Percentiles rank a stretch among this genome's conserved stretches.
phyloP scores from a whole-genome alignment of 345 rosid species.

The Arabidopsis suecica region DNA sequence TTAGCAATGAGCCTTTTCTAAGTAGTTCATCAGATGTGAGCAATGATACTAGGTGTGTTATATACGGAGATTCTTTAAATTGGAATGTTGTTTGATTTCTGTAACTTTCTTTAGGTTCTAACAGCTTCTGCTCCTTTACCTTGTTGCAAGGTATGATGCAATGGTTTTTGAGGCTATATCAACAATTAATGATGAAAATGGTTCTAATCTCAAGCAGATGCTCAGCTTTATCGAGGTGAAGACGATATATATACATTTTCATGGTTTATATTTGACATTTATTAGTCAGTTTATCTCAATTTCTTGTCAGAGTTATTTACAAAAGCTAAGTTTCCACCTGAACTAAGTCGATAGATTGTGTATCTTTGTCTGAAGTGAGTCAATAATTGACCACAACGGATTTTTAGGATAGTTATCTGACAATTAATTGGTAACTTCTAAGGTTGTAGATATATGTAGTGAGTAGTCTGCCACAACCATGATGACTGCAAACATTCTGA shows the following conservation, averaged over 20 bases:
- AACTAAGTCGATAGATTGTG: background rate
- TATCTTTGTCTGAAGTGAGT: conserved; percentile 1
- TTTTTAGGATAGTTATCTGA: background rate
- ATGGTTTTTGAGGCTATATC: conserved; percentile 71
- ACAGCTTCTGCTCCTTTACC: background rate
- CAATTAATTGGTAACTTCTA: background rate
- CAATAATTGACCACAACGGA: background rate
- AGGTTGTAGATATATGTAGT: conserved; percentile 9
- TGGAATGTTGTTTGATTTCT: background rate
- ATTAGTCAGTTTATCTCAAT: background rate
- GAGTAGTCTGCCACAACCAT: background rate
- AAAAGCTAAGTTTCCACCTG: background rate
- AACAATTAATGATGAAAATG: conserved; percentile 57
- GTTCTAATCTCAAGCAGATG: conserved; percentile 56
- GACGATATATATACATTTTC: conserved; percentile 1
- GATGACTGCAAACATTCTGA: background rate
- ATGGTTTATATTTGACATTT: conserved; percentile 5
- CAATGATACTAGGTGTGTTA: conserved; percentile 18
- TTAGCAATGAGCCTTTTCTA: conserved; percentile 10
- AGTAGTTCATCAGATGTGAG: conserved; percentile 5
- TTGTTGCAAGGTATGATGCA: conserved; percentile 51
- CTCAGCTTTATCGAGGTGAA: conserved; percentile 63
- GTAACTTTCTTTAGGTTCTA: background rate
- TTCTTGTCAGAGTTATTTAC: background rate
- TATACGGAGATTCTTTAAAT: background rate